Evolutionary conservation across 768 basidiomycete genomes (phyloP).

Genomic region (Pleurotus tuoliensis): DNA sequence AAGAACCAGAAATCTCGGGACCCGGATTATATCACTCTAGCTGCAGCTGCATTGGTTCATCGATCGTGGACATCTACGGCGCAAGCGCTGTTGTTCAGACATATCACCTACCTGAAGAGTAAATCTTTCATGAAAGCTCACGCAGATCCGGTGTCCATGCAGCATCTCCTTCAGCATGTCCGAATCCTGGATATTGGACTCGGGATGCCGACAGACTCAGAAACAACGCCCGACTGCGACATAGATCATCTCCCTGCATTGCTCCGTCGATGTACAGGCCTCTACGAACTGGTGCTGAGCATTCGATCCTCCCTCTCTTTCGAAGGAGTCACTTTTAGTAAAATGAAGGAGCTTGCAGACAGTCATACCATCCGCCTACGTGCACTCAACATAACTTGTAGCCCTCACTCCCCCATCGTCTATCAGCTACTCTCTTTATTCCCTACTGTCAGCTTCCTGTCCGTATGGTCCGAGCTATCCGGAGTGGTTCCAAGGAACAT

Average conservation of each 20-base stretch:
- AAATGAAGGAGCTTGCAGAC: background rate
- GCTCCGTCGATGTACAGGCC: slow-evolving; percentile 6
- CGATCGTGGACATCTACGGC: slow-evolving; percentile 22
- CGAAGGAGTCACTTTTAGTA: background rate
- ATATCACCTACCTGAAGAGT: slow-evolving; percentile 10
- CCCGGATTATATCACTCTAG: slow-evolving; percentile 14
- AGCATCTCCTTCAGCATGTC: background rate
- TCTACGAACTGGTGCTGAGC: slow-evolving; percentile 2
- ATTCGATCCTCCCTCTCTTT: background rate
- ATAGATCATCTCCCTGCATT: background rate
- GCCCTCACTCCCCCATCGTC: slow-evolving; percentile 35
- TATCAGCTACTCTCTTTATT: slow-evolving; percentile 36
- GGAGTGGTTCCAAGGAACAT: slow-evolving; percentile 17
- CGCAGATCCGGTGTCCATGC: background rate
- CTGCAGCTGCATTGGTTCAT: slow-evolving; percentile 21
- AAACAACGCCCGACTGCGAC: background rate
- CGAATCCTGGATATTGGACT: slow-evolving; percentile 1
- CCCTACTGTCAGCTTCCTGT: slow-evolving; percentile 31
- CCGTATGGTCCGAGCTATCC: slow-evolving; percentile 30
- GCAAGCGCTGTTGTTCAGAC: slow-evolving; percentile 24
- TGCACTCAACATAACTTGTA: slow-evolving; percentile 17
- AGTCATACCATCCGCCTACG: slow-evolving; percentile 3
- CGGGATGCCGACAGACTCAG: background rate
- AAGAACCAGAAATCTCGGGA: background rate
- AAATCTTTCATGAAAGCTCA: background rate